Evolutionary conservation across 331 rosid genomes (phyloP), one percentile per base, ranked within the genome.

Genomic region (Dryas integrifolia): DNA sequence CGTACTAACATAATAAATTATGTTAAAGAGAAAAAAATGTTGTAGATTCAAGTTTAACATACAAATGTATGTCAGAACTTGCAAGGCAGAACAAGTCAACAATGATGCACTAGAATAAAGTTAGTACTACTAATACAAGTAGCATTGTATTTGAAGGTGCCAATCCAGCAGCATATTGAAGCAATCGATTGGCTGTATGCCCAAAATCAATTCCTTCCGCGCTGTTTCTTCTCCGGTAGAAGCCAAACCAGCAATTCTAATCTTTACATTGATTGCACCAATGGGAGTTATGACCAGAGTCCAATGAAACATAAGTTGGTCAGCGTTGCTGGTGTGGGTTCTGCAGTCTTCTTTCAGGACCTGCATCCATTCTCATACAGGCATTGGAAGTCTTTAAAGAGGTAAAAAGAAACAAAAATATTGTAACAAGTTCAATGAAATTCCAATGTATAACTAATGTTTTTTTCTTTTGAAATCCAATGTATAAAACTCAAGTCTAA

Each of bases 171-270:
- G 63, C 81, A 80, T 16, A 82, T 94, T 66, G 90, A 89, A 47
- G 94, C 92, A 38, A 85, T 94, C 69, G 91, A 91, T 79, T 91
- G 98, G 97, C 88, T 94, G 0, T 88, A 87, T 73, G 85, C 92
- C 0, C 98, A 94, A 67, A 66, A 67, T 75, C 81, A 88, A 9
- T 45, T 81, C 69, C 85, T 85, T 80, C 96, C 98, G 7, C 87
- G 96, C 24, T 89, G 89, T 69, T 91, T 74, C 77, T 94, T 91
- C 86, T 91, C 92, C 4, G 80, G 90, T 24, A 85, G 90, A 77
- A 73, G 70, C 74, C 69, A 65, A 56, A 21, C 79, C 3, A 61
- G 18, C 9, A 14, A 21, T 16, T 77, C 72, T 65, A 58, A 49
- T 62, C 47, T 50, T 16, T 69, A 67, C 57, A 5, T 81, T 7